These are phyloP conservation scores for Aurantiochytrium sp. DNA, from an alignment of 108 stramenopile species.

Conservation along the genomic window DNA sequence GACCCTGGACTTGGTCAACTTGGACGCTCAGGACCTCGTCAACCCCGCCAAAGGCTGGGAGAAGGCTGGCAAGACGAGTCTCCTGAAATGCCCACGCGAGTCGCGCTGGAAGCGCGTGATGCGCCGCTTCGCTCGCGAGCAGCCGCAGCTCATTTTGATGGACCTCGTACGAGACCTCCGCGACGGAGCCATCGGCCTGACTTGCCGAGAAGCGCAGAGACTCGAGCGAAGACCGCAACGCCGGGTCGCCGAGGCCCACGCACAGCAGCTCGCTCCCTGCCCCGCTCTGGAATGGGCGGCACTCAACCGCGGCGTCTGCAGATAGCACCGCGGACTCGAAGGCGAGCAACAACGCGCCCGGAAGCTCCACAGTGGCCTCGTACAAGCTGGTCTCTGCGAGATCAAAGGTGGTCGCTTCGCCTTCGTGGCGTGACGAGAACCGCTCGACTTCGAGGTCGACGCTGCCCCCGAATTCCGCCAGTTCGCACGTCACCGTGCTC, in stretches of 20 bases:
- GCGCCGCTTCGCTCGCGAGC: not conserved
- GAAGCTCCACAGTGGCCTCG: not conserved
- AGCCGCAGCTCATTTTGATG: not conserved
- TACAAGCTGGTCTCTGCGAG: not conserved
- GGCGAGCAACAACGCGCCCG: not conserved
- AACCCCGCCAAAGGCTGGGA: too few species aligned
- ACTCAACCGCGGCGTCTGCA: not conserved
- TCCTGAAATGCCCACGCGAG: too few species aligned
- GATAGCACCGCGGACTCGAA: not conserved
- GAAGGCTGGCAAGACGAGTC: too few species aligned
- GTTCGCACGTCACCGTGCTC: too few species aligned
- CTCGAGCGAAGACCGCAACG: not conserved
- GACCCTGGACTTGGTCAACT: not conserved
- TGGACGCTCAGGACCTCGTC: not conserved
- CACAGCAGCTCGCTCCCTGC: not conserved
- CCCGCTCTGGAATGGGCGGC: not conserved
- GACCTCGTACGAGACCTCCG: not conserved
- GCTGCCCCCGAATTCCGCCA: too few species aligned
- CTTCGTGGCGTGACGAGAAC: too few species aligned
- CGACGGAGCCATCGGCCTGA: not conserved
- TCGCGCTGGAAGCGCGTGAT: not conserved
- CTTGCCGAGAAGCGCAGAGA: not conserved
- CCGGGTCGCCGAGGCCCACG: not conserved
- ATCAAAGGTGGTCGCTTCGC: too few species aligned
- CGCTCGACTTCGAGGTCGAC: too few species aligned